Conservation (phyloP, 768 basidiomycete genomes). For the Agaricus bisporus region DNA sequence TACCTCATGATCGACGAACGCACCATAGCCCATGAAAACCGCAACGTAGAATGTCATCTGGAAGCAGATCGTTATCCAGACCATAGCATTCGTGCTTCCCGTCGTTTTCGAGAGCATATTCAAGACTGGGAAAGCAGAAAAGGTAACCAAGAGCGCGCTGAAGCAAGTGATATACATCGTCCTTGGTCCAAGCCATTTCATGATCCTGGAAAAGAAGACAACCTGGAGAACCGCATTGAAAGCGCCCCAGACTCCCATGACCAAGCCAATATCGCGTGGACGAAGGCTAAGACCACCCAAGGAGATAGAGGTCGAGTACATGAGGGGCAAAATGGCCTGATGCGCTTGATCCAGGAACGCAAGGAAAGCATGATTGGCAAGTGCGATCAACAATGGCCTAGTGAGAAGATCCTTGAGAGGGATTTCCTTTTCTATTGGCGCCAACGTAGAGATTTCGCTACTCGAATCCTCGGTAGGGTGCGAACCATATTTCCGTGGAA, state of each 20-base stretch:
- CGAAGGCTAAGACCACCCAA: slow-evolving; percentile 52
- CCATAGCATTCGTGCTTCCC: background rate
- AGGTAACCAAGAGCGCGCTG: slow-evolving; percentile 10
- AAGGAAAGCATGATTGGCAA: slow-evolving; percentile 20
- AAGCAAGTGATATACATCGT: slow-evolving; percentile 28
- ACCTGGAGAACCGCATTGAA: slow-evolving; percentile 47
- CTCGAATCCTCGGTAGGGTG: background rate
- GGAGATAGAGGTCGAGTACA: slow-evolving; percentile 42
- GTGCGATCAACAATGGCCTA: slow-evolving; percentile 19
- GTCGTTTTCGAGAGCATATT: slow-evolving; percentile 1
- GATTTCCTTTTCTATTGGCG: slow-evolving; percentile 6
- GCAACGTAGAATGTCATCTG: slow-evolving; percentile 4
- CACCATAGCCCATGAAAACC: slow-evolving; percentile 9
- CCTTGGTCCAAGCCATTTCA: slow-evolving; percentile 43
- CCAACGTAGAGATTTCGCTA: background rate
- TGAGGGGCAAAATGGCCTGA: slow-evolving; percentile 23
- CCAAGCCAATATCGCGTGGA: slow-evolving; percentile 45
- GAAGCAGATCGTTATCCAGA: background rate
- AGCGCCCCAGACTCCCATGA: slow-evolving; percentile 45
- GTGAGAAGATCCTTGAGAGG: slow-evolving; percentile 18
- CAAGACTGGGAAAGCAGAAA: slow-evolving; percentile 12
- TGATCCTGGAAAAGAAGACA: slow-evolving; percentile 37
- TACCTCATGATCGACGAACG: background rate
- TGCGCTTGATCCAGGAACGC: slow-evolving; percentile 24
- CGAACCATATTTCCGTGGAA: slow-evolving; percentile 9